Conservation (phyloP, 495 filamentous ascomycete genomes). For the Amniculicola lignicola region DNA sequence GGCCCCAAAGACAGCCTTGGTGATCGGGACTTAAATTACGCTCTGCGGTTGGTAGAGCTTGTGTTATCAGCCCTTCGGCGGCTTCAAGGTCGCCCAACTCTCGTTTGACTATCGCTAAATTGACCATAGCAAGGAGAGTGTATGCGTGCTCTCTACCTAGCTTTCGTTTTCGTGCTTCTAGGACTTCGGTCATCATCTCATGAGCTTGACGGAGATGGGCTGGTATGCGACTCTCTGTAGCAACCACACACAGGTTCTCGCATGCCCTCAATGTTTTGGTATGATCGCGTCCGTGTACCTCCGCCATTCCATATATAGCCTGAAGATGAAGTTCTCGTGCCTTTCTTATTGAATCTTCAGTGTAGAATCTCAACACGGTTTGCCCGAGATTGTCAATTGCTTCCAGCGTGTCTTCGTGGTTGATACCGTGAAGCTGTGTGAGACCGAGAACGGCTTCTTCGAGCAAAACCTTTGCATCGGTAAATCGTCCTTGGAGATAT, state of each 20-base stretch:
- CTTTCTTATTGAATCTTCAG: conserved; percentile 31
- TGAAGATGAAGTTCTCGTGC: conserved; percentile 30
- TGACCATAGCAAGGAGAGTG: conserved; percentile 36
- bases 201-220: conserved; percentile 24
- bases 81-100: conserved; percentile 19
- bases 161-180: conserved; percentile 33
- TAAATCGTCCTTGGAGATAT: conserved; percentile 35
- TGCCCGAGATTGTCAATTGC: conserved; percentile 33
- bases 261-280: conserved; percentile 27
- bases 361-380: conserved; percentile 25
- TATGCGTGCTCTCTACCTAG: conserved; percentile 44
- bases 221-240: neutral
- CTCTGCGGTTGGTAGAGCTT: conserved; percentile 34
- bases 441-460: conserved; percentile 32
- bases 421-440: conserved; percentile 18
- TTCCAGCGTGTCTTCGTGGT: conserved; percentile 20
- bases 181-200: conserved; percentile 32
- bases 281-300: conserved; percentile 39
- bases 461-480: conserved; percentile 36
- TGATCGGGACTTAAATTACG: conserved; percentile 43
- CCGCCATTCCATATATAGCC: conserved; percentile 37
- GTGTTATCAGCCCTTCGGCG: conserved; percentile 37
- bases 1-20: conserved; percentile 37
- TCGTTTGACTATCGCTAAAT: conserved; percentile 38
- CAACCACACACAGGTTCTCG: neutral